Base-by-base conservation (phyloP, 805 yeast species). In the Kluyveromyces nonfermentans region DNA sequence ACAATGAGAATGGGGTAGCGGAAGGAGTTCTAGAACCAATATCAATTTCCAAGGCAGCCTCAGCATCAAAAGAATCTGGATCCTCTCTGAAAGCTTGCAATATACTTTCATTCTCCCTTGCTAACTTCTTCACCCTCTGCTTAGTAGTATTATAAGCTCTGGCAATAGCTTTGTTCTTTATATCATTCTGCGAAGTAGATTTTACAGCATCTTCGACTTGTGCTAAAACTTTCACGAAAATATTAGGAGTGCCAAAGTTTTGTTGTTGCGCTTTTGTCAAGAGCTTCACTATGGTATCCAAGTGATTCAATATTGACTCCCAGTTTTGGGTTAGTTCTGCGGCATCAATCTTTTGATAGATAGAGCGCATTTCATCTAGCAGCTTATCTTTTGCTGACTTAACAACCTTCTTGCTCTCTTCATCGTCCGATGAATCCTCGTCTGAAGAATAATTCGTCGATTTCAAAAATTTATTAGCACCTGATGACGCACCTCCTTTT, bases 321-420 rank as follows among this genome's bases (percentile, higher is more conserved):
- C 96, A 90, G 66, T 85, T 90, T 57, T 77, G 78, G 51, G 75
- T 74, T 65, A 76, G 74, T 56, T 78, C 79, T 41, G 81, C 79
- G 46, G 74, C 73, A 58, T 82, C 88, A 56, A 88, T 77, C 42
- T 77, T 73, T 56, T 78, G 81, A 53, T 82, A 75, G 30, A 76
- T 65, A 20, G 72, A 71, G 54, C 77, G 80, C 69, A 93, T 75
- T 64, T 93, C 98, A 60, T 88, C 97, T 54, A 88, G 64, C 48
- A 88, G 73, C 71, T 90, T 93, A 52, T 89, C 97, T 68, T 83
- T 86, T 43, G 97, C 96, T 46, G 93, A 80, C 69, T 86, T 89
- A 54, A 90, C 96, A 35, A 88, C 87, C 53, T 82, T 84, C 62
- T 79, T 82, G 58, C 81, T 85, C 46, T 82, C 90, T 47, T 72